These are phyloP conservation scores for Candida sp. DNA, from an alignment of 1,139 yeast species.

Conservation along the genomic window DNA sequence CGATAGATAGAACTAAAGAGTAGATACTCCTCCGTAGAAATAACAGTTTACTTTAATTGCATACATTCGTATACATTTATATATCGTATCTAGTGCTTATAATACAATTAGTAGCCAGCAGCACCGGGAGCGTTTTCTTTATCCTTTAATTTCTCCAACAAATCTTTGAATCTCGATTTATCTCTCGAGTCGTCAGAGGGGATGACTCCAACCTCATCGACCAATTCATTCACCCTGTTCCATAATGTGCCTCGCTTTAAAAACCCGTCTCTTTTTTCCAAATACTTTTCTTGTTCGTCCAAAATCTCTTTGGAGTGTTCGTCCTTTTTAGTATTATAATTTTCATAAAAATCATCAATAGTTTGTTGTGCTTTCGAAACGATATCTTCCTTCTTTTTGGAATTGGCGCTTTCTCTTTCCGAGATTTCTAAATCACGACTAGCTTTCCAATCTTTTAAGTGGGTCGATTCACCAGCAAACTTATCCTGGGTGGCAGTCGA, in stretches of 20 bases:
- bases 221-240: conserved; percentile 70
- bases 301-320: conserved; percentile 61
- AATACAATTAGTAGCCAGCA: conserved; percentile 23
- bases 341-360: conserved; percentile 92
- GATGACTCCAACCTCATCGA: conserved; percentile 42
- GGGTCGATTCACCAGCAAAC: conserved; percentile 48
- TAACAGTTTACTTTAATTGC: neutral
- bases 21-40: no score
- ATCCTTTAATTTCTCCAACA: conserved; percentile 62
- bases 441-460: conserved; percentile 76
- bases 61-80: neutral
- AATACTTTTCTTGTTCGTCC: conserved; percentile 67
- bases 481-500: conserved; percentile 7
- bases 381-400: conserved; percentile 63
- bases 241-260: conserved; percentile 79
- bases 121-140: conserved; percentile 72
- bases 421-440: conserved; percentile 79
- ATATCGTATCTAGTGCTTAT: neutral
- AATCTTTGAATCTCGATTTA: conserved; percentile 68
- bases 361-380: conserved; percentile 79
- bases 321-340: conserved; percentile 85
- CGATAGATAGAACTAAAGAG: no score
- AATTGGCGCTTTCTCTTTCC: conserved; percentile 75
- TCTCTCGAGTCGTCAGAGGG: conserved; percentile 51
- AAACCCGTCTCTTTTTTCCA: conserved; percentile 76